Evolutionary conservation across 2,329 filamentous ascomycete genomes (phyloP), one percentile per base, ranked within the genome.

Genomic region (Colletotrichum caudatum): DNA sequence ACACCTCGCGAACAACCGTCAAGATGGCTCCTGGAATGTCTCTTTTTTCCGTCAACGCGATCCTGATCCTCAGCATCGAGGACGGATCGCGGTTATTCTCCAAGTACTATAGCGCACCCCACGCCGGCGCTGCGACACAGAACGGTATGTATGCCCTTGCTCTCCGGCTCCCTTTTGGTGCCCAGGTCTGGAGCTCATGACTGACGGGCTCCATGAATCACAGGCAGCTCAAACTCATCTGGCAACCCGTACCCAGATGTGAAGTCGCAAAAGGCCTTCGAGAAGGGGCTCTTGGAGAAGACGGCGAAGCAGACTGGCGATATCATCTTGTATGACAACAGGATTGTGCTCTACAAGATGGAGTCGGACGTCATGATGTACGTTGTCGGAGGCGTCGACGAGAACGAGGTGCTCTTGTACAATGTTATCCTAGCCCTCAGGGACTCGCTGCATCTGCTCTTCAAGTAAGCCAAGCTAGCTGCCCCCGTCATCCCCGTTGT

Each of bases 281-380:
- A 99, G 83, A 98, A 98, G 85, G 96, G 95, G 7, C 89, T 99
- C 50, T 85, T 98, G 72, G 92, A 97, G 78, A 98, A 99, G 88
- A 98, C 96, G 20, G 92, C 93, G 76, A 99, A 98, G 87, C 94
- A 97, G 84, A 95, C 90, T 18, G 94, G 93, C 77, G 96, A 98
- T 84, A 96, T 99, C 78, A 97, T 99, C 77, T 90, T 99, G 67
- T 98, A 98, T 84, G 96, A 99, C 84, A 97, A 97, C 84, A 91
- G 94, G 78, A 92, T 99, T 73, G 94, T 98, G 66, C 92, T 98
- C 64, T 99, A 98, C 88, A 99, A 99, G 90, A 93, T 93, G 85
- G 96, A 99, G 86, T 94, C 93, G 77, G 96, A 99, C 82, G 93
- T 98, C 69, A 98, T 98, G 92, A 90, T 90, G 80, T 98, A 98